A percentile compares a stretch with the other conserved stretches of the same genome.
Evolutionary conservation across 768 basidiomycete species (phyloP).

Genomic region (Pleurotus tuoliensis): DNA sequence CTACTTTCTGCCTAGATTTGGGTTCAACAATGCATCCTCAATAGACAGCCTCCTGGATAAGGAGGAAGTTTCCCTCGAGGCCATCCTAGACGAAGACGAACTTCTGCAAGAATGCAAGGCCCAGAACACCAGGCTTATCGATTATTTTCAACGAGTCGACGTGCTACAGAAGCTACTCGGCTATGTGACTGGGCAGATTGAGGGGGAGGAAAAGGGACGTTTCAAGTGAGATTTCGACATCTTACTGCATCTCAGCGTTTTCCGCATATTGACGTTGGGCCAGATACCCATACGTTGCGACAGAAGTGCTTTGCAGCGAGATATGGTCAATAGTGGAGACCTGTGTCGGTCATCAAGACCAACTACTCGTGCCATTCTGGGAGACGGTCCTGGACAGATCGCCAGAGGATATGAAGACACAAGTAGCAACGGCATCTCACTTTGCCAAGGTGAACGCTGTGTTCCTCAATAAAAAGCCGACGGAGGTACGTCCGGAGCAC

Average conservation of each 20-base stretch:
- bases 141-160: slow-evolving; percentile 81
- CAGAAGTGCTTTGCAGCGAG: slow-evolving; percentile 93
- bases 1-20: slow-evolving; percentile 61
- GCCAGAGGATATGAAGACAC: slow-evolving; percentile 82
- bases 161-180: slow-evolving; percentile 76
- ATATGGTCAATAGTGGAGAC: slow-evolving; percentile 95
- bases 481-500: slow-evolving; percentile 53
- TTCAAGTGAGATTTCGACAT: slow-evolving; percentile 65
- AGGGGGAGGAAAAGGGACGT: slow-evolving; percentile 69
- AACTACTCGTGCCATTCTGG: slow-evolving; percentile 87
- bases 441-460: slow-evolving; percentile 93
- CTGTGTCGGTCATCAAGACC: slow-evolving; percentile 65
- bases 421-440: slow-evolving; percentile 84
- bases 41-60: slow-evolving; percentile 90
- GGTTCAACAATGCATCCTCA: slow-evolving; percentile 82
- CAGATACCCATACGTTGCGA: slow-evolving; percentile 90
- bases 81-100: slow-evolving; percentile 91
- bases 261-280: background rate
- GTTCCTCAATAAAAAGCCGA: slow-evolving; percentile 84
- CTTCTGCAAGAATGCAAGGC: slow-evolving; percentile 93
- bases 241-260: slow-evolving; percentile 5
- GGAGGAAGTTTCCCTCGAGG: slow-evolving; percentile 85
- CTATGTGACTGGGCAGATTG: slow-evolving; percentile 86
- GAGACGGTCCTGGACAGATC: slow-evolving; percentile 78
- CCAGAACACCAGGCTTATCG: slow-evolving; percentile 85